These are phyloP conservation scores for Aulographum hederae DNA, from an alignment of 2,329 filamentous ascomycete genomes.

Conservation along the genomic window DNA sequence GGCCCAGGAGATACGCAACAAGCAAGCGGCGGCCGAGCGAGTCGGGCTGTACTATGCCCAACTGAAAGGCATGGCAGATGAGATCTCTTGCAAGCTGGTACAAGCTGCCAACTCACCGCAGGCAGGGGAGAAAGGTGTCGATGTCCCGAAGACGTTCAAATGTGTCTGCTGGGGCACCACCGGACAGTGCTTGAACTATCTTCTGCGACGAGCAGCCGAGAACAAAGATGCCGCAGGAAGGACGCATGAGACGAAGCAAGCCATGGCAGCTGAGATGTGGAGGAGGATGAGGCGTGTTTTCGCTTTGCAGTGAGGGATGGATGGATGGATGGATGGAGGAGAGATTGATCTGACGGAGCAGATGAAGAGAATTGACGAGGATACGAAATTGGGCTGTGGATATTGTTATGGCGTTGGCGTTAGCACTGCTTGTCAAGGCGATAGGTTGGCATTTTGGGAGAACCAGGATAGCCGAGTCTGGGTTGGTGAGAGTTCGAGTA, in stretches of 20 bases:
- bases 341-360: too few relatives aligned
- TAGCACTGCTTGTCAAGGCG: too few relatives aligned
- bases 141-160: conserved; percentile 32
- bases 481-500: too few relatives aligned
- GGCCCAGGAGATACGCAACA: conserved; percentile 29
- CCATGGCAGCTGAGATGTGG: conserved; percentile 32
- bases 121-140: conserved; percentile 14
- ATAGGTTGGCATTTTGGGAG: too few relatives aligned
- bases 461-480: too few relatives aligned
- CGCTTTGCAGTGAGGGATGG: conserved; percentile 8
- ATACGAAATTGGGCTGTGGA: too few relatives aligned
- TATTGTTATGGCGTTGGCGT: too few relatives aligned
- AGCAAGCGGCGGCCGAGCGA: conserved; percentile 23
- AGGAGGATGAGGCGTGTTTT: conserved; percentile 15
- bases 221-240: conserved; percentile 42
- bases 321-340: too few relatives aligned
- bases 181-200: conserved; percentile 64
- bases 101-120: conserved; percentile 19
- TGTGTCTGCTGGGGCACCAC: conserved; percentile 38
- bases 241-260: conserved; percentile 31
- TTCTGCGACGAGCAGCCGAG: conserved; percentile 38
- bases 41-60: conserved; percentile 50
- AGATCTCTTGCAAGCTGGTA: conserved; percentile 48
- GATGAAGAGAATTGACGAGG: too few relatives aligned
- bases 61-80: conserved; percentile 90